Percentiles rank a stretch among this genome's conserved stretches.
Evolutionary conservation across 495 filamentous ascomycete genomes (phyloP).

Genomic region (Stereocaulon alpinum): DNA sequence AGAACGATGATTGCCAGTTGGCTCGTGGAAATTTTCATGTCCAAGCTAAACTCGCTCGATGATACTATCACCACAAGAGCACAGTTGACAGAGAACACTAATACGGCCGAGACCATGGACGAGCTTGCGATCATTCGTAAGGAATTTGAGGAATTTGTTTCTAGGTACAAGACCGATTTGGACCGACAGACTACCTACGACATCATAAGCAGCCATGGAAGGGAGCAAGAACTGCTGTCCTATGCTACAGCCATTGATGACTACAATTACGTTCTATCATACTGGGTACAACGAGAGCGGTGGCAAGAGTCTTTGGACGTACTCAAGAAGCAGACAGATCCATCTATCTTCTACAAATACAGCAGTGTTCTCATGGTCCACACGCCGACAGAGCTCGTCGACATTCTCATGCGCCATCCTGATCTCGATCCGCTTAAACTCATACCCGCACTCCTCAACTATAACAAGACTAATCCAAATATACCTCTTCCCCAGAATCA

Average conservation of each 20-base stretch:
- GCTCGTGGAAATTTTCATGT: slow-evolving; percentile 95
- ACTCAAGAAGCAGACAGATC: slow-evolving; percentile 80
- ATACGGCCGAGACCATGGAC: slow-evolving; percentile 56
- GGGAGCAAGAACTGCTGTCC: slow-evolving; percentile 83
- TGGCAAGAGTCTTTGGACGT: slow-evolving; percentile 86
- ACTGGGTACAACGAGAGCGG: slow-evolving; percentile 94
- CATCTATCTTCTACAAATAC: slow-evolving; percentile 91
- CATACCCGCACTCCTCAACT: slow-evolving; percentile 86
- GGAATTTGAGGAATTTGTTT: slow-evolving; percentile 84
- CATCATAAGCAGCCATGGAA: slow-evolving; percentile 87
- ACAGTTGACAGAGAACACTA: slow-evolving; percentile 62
- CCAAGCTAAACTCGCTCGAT: slow-evolving; percentile 87
- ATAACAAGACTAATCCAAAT: slow-evolving; percentile 60
- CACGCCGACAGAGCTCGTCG: slow-evolving; percentile 69
- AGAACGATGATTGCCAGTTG: slow-evolving; percentile 89
- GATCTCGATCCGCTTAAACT: slow-evolving; percentile 80
- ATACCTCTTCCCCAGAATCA: slow-evolving; percentile 61
- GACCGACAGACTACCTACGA: slow-evolving; percentile 90
- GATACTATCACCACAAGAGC: slow-evolving; percentile 88
- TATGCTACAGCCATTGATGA: slow-evolving; percentile 83
- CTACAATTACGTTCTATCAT: slow-evolving; percentile 86
- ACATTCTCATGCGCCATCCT: slow-evolving; percentile 85
- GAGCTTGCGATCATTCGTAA: slow-evolving; percentile 56
- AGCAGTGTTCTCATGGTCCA: slow-evolving; percentile 93
- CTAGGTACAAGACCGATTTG: slow-evolving; percentile 70